Percentiles rank a stretch among this genome's conserved stretches.
Conservation (phyloP, 1,284 basidiomycete genomes). For the Heliocybe sulcata region DNA sequence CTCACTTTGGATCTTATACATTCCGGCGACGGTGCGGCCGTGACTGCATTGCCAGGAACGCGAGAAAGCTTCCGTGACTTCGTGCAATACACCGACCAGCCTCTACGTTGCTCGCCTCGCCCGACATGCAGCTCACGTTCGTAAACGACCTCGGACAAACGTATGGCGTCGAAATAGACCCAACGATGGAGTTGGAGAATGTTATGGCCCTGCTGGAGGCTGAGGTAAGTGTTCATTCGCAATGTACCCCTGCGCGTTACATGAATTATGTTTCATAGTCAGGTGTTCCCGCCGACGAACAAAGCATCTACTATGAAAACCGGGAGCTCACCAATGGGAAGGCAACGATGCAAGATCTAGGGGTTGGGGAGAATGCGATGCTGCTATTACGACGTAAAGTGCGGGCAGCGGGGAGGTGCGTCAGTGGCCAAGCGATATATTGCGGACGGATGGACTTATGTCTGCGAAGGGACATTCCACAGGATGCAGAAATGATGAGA, state of each 20-base stretch:
- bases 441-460: neutral
- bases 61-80: too few relatives aligned
- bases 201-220: constrained; percentile 86
- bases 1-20: neutral
- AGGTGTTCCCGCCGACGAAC: constrained; percentile 60
- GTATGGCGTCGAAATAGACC: constrained; percentile 79
- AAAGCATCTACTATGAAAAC: constrained; percentile 61
- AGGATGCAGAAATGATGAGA: constrained; percentile 87
- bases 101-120: neutral
- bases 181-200: constrained; percentile 83
- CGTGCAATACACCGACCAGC: too few relatives aligned
- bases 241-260: neutral
- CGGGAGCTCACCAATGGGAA: constrained; percentile 57
- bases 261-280: constrained; percentile 32
- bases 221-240: constrained; percentile 51
- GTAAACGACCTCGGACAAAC: constrained; percentile 70
- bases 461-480: constrained; percentile 45
- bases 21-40: too few relatives aligned
- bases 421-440: constrained; percentile 1
- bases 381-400: constrained; percentile 60
- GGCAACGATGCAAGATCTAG: constrained; percentile 58
- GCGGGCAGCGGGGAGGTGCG: constrained; percentile 54
- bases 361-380: constrained; percentile 57
- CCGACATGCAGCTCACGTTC: constrained; percentile 77
- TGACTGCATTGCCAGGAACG: too few relatives aligned